Conservation (phyloP, 192 early-diverging fungal genomes). For the Backusella liffmaniae region DNA sequence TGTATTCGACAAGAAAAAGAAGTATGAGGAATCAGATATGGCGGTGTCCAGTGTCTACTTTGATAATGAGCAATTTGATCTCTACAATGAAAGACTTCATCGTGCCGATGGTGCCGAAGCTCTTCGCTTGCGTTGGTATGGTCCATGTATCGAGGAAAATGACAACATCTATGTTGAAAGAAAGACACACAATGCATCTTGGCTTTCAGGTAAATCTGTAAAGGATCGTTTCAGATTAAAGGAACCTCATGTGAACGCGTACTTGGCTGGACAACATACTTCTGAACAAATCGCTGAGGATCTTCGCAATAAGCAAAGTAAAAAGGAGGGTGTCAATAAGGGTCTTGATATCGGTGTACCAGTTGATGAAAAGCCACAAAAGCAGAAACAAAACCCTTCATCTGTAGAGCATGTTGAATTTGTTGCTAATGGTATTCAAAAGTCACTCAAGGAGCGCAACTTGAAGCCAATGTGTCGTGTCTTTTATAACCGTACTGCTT, state of each 20-base stretch:
- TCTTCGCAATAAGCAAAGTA: conserved; percentile 57
- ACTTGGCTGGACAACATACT: conserved; percentile 71
- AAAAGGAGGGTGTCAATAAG: neutral
- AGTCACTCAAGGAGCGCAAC: conserved; percentile 60
- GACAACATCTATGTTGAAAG: conserved; percentile 33
- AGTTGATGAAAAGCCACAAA: neutral
- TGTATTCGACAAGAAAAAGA: conserved; percentile 77
- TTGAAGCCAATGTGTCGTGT: conserved; percentile 62
- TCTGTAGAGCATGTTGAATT: conserved; percentile 49
- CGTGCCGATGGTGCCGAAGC: conserved; percentile 87
- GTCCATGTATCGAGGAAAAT: conserved; percentile 28
- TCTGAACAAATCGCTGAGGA: conserved; percentile 66
- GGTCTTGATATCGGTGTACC: neutral
- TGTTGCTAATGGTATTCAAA: conserved; percentile 72
- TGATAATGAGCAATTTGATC: conserved; percentile 88
- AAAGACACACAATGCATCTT: conserved; percentile 42
- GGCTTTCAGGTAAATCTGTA: conserved; percentile 43
- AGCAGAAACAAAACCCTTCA: conserved; percentile 50
- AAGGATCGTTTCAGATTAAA: conserved; percentile 93
- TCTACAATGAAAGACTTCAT: conserved; percentile 86
- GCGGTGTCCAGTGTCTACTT: conserved; percentile 94
- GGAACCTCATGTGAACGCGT: conserved; percentile 86
- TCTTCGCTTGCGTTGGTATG: conserved; percentile 95
- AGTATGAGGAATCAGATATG: conserved; percentile 79
- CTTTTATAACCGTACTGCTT: conserved; percentile 51